A percentile compares a stretch with the other conserved stretches of the same genome.
phyloP scores from a whole-genome alignment of 495 filamentous ascomycete genomes.

The Podospora bellae-mahoneyi region DNA sequence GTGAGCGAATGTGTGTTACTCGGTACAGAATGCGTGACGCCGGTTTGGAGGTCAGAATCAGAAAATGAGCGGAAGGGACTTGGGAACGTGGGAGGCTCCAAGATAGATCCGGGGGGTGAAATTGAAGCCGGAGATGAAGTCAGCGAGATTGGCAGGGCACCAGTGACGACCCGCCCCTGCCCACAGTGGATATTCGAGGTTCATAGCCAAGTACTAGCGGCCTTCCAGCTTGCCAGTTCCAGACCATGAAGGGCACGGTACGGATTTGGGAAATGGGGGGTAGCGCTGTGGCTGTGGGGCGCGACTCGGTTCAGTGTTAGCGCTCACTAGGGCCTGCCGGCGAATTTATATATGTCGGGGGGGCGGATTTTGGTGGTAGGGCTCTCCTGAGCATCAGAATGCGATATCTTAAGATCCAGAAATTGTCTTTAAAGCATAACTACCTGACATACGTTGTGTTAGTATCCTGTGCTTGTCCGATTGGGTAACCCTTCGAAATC shows the following conservation, averaged over 20 bases:
- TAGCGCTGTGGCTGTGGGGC: neutral
- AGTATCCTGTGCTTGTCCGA: neutral
- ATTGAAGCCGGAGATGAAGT: conserved; percentile 36
- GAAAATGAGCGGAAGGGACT: conserved; percentile 12
- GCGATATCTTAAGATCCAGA: neutral
- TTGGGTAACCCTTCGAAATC: neutral
- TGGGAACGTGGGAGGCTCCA: conserved; percentile 11
- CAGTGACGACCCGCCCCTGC: conserved; percentile 4
- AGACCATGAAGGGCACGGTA: neutral
- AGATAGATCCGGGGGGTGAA: conserved; percentile 20
- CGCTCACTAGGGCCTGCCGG: neutral
- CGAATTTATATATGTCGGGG: neutral
- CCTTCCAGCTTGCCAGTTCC: neutral
- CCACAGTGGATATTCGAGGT: neutral
- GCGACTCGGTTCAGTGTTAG: conserved; percentile 2
- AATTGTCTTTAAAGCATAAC: neutral
- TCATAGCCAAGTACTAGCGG: neutral
- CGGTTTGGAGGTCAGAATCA: conserved; percentile 8
- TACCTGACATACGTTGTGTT: neutral
- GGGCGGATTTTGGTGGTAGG: neutral
- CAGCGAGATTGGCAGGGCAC: conserved; percentile 26
- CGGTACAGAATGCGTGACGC: conserved; percentile 10
- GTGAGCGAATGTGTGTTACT: conserved; percentile 6
- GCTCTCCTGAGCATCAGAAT: neutral
- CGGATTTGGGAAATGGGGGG: conserved; percentile 1